Percentiles rank a stretch among this genome's conserved stretches.
phyloP scores from a whole-genome alignment of 768 basidiomycete genomes.

The Pleurotus citrinopileatus region DNA sequence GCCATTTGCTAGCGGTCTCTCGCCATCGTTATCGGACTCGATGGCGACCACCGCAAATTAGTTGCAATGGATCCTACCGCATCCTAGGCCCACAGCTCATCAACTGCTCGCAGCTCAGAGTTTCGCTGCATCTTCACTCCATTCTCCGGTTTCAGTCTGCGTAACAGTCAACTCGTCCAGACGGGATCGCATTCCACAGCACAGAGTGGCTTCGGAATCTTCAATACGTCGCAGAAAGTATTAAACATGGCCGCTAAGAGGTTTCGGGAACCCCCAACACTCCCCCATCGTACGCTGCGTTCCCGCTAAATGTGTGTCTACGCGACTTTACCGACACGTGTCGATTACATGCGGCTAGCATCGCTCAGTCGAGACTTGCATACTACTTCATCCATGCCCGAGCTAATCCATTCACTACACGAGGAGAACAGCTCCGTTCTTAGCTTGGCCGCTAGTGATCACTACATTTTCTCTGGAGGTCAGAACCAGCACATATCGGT shows the following conservation, averaged over 20 bases:
- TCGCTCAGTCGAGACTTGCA: conserved; percentile 59
- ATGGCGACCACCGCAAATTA: too few relatives aligned
- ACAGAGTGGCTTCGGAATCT: not conserved
- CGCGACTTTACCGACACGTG: not conserved
- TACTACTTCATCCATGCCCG: conserved; percentile 38
- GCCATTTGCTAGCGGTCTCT: too few relatives aligned
- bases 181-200: not conserved
- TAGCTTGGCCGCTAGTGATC: conserved; percentile 68
- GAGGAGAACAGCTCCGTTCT: conserved; percentile 70
- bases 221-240: not conserved
- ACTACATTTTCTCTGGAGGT: conserved; percentile 80
- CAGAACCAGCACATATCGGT: conserved; percentile 79
- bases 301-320: conserved; percentile 1
- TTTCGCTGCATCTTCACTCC: not conserved
- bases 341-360: conserved; percentile 29
- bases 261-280: not conserved
- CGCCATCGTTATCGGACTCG: too few relatives aligned
- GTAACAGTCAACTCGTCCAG: not conserved
- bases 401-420: conserved; percentile 66
- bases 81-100: too few relatives aligned
- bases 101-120: not conserved
- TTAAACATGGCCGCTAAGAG: not conserved
- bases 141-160: too few relatives aligned
- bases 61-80: too few relatives aligned
- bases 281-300: conserved; percentile 22